phyloP scores from a whole-genome alignment of 2,329 filamentous ascomycete genomes.

The Rhynchosporium agropyri region DNA sequence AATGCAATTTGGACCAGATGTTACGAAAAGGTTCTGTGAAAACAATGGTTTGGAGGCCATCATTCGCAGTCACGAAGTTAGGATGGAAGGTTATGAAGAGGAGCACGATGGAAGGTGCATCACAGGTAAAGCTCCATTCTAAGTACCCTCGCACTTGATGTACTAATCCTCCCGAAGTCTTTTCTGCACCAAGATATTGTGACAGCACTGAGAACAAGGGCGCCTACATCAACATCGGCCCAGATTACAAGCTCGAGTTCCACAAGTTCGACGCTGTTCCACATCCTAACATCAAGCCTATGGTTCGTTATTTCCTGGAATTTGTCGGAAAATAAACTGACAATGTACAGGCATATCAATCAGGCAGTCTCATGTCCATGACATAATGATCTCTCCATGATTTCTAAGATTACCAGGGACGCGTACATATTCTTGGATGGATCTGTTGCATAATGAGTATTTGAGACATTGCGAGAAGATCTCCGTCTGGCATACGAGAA shows the following conservation, averaged over 20 bases:
- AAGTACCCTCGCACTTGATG: background rate
- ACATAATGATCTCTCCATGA: slow-evolving; percentile 25
- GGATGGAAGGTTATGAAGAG: slow-evolving; percentile 99
- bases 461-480: slow-evolving; percentile 8
- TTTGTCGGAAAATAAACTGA: slow-evolving; percentile 21
- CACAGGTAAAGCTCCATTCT: slow-evolving; percentile 60
- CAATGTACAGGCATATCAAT: slow-evolving; percentile 70
- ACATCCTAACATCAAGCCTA: slow-evolving; percentile 92
- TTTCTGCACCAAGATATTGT: slow-evolving; percentile 96
- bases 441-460: slow-evolving; percentile 16
- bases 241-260: slow-evolving; percentile 88
- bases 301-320: slow-evolving; percentile 55
- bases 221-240: slow-evolving; percentile 95
- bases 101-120: slow-evolving; percentile 96
- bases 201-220: slow-evolving; percentile 98
- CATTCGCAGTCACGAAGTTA: slow-evolving; percentile 95
- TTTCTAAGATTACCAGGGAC: background rate
- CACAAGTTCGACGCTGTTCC: slow-evolving; percentile 95
- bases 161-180: slow-evolving; percentile 59
- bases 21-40: slow-evolving; percentile 96
- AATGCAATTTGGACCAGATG: slow-evolving; percentile 93
- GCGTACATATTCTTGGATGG: slow-evolving; percentile 18
- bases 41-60: slow-evolving; percentile 93
- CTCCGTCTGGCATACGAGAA: slow-evolving; percentile 14
- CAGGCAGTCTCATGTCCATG: slow-evolving; percentile 74